phyloP scores from a whole-genome alignment of 2,329 filamentous ascomycete genomes.

The Alternaria consortialis region DNA sequence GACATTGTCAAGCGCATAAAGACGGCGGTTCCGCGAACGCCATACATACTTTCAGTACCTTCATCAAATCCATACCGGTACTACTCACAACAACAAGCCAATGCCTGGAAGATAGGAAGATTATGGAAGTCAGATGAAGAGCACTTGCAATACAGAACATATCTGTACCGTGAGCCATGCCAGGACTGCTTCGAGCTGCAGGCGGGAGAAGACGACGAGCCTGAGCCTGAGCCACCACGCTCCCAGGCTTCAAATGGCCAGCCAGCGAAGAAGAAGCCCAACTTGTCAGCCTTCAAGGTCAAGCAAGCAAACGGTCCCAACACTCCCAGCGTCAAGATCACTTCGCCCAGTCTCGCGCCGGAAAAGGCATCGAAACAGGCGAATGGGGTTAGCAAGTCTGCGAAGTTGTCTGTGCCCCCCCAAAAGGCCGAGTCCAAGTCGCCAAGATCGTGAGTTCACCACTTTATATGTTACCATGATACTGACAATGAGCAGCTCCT shows the following conservation, averaged over 20 bases:
- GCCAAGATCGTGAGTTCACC: constrained; percentile 30
- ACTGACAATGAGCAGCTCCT: constrained; percentile 34
- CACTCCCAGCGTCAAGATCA: constrained; percentile 42
- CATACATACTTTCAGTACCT: constrained; percentile 60
- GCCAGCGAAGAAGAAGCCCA: constrained; percentile 68
- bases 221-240: constrained; percentile 53
- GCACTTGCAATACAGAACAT: constrained; percentile 69
- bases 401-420: constrained; percentile 24
- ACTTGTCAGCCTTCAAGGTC: constrained; percentile 67
- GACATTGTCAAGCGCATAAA: constrained; percentile 55
- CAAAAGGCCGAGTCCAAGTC: constrained; percentile 27
- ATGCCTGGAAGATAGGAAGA: constrained; percentile 57
- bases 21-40: constrained; percentile 52
- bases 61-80: constrained; percentile 57
- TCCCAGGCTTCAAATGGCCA: constrained; percentile 44
- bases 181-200: constrained; percentile 58
- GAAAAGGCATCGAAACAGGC: constrained; percentile 32
- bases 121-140: constrained; percentile 66
- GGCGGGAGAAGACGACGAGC: constrained; percentile 63
- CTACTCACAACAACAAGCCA: constrained; percentile 51
- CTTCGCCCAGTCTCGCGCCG: constrained; percentile 37
- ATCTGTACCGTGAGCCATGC: constrained; percentile 65
- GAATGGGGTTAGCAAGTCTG: constrained; percentile 39
- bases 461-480: neutral
- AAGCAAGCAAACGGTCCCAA: constrained; percentile 56